Base-by-base conservation (phyloP, 306 rosid genomes). In the Gynostemma pentaphyllum region DNA sequence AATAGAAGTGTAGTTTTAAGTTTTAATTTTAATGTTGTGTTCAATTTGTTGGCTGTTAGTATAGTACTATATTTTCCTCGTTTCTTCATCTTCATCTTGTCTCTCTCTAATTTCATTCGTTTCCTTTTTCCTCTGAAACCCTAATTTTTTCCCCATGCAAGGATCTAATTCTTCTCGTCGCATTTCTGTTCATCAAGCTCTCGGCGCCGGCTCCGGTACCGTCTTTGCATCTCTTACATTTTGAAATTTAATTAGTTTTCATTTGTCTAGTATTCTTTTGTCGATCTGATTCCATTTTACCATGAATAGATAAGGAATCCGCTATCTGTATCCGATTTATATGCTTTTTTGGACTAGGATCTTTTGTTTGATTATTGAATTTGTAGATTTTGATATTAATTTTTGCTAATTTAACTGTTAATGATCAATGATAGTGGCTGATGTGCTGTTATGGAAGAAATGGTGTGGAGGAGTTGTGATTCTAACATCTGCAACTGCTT, bases 401-500 rank as follows among this genome's bases (percentile, higher is more conserved):
- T 23, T 46, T 47, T 41, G 13, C 48, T 44, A 37, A 21, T 24
- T 32, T 16, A 1, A n/a, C 41, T 37, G 44, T 66, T 60, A 52
- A 66, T 72, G 64, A 23, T 66, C 55, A 52, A 66, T 72, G 64
- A 23, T 39, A 94, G 99, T 94, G 79, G 94, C 95, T 52, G 91
- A 94, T 78, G 77, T 88, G 74, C 63, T 94, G 70, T 71, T 94
- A 32, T 94, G 99, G 99, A 94, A 80, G 87, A 86, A 82, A 72
- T 80, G 90, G 86, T 70, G 75, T 52, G 95, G 86, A 56, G 90
- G 78, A 64, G 75, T 64, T 69, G 75, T 78, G 28, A 67, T 83
- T 46, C 72, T 94, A 32, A 49, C 72, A 60, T 82, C 95, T 15
- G 56, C 94, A 16, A 73, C 97, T 23, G 65, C 87, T 18, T 72